Base-by-base conservation (phyloP, 2,329 filamentous ascomycete genomes). In the Chalaropsis ovoidea region DNA sequence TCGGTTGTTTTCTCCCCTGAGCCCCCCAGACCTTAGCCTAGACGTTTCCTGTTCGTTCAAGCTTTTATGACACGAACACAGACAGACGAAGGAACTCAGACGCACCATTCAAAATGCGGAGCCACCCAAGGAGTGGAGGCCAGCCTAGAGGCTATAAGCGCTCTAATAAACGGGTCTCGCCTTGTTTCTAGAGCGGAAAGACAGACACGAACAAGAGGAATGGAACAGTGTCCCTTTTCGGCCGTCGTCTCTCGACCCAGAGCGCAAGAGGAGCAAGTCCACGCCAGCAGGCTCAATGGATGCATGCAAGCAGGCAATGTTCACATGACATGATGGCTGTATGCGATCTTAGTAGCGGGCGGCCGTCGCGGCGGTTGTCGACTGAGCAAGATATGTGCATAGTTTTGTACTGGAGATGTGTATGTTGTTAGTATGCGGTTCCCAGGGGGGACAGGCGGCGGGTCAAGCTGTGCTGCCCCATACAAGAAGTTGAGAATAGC, bases 121-220 rank as follows among this genome's bases (percentile, higher is more conserved):
- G 43, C n/a, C 4, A 31, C 17, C n/a, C 7, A 35, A 35, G 35
- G 8, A 10, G 35, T 27, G 22, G 10, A 24, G 47, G 22, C 35
- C 35, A 39, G 35, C 4, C 4, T 39, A 8, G 35, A 10, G 45
- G 17, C 27, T 52, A 35, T 31, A 47, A 63, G 42, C 43, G 61
- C 43, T 63, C 61, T 39, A 35, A 31, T 63, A 42, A 39, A 65
- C 68, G 74, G 62, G 22, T 35, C 10, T 39, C 54, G 24, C 52
- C 52, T 56, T 56, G 52, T 31, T 56, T n/a, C 3, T 31, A 11
- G 24, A 13, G 27, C 27, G 1, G 52, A 56, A 56, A 3, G 24
- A 56, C 27, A 1, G n/a, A 58, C 8, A 58, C 6, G 27, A 39
- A 19, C 17, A 6, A n/a, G 31, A 58, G 54, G 54, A 58, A 22